These are phyloP conservation scores for Stephanodiscus minutulus DNA, from an alignment of 108 stramenopile genomes.

Conservation along the genomic window DNA sequence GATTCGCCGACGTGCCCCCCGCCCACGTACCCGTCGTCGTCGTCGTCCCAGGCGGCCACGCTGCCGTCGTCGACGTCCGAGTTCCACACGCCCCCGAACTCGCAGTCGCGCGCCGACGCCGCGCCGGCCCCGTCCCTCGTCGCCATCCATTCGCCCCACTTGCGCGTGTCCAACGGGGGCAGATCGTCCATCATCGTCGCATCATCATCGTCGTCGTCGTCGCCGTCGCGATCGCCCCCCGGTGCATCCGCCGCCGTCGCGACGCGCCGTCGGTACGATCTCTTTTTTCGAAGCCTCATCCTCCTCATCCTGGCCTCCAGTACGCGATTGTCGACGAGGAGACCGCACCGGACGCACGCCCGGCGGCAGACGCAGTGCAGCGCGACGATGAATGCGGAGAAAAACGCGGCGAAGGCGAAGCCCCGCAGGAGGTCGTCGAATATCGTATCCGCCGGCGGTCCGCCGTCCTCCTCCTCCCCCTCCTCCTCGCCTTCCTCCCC, in stretches of 20 bases:
- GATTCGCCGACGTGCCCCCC: too few species aligned
- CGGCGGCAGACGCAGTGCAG: conserved; percentile 27
- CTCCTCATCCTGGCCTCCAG: conserved; percentile 32
- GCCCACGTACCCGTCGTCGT: conserved; percentile 17
- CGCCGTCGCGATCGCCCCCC: too few species aligned
- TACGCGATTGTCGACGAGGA: conserved; percentile 32
- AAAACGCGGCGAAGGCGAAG: conserved; percentile 40
- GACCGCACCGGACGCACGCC: conserved; percentile 35
- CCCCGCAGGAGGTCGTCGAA: conserved; percentile 46
- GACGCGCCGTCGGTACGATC: conserved; percentile 12
- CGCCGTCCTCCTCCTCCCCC: too few species aligned
- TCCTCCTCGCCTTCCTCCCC: too few species aligned
- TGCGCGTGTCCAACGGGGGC: conserved; percentile 33
- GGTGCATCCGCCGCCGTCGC: too few species aligned
- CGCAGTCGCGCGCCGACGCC: background rate
- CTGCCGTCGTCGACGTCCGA: conserved; percentile 14
- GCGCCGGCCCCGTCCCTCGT: conserved; percentile 14
- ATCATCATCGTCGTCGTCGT: conserved; percentile 8
- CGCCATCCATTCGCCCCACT: conserved; percentile 38
- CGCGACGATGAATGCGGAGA: conserved; percentile 17
- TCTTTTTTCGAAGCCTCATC: conserved; percentile 31
- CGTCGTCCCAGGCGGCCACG: conserved; percentile 13
- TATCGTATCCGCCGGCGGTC: conserved; percentile 26
- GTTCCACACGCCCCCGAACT: conserved; percentile 37
- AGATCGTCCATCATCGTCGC: too few species aligned